Evolutionary conservation across 1,139 yeast species (phyloP).

Genomic region (Yamadazyma spencermartinsiae): DNA sequence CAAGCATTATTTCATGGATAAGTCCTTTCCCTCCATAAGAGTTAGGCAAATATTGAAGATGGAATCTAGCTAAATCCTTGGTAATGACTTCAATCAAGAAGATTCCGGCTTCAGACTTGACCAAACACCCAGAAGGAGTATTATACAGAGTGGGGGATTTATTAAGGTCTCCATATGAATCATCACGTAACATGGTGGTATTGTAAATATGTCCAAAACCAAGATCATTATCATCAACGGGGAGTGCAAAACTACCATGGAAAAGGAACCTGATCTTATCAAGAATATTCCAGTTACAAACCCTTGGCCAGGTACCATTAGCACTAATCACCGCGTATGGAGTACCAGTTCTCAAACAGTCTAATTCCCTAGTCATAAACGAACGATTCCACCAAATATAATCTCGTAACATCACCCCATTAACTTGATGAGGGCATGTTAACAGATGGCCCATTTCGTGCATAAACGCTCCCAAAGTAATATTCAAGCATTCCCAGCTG

Average conservation of each 20-base stretch:
- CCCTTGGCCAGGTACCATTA: conserved; percentile 53
- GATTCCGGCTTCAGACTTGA: conserved; percentile 64
- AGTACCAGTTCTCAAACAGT: conserved; percentile 52
- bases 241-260: conserved; percentile 78
- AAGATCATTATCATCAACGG: conserved; percentile 47
- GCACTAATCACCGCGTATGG: conserved; percentile 44
- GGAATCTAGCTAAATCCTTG: conserved; percentile 66
- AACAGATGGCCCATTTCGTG: conserved; percentile 91
- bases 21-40: conserved; percentile 62
- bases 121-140: conserved; percentile 40
- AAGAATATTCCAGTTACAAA: conserved; percentile 82
- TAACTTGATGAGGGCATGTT: conserved; percentile 90
- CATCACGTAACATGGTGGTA: conserved; percentile 26
- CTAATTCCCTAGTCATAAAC: conserved; percentile 71
- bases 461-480: conserved; percentile 91
- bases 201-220: conserved; percentile 28
- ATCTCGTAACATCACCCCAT: conserved; percentile 89
- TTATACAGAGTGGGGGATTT: conserved; percentile 28
- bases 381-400: conserved; percentile 79
- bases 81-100: conserved; percentile 66
- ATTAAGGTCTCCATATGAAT: conserved; percentile 17
- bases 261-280: conserved; percentile 75
- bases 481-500: conserved; percentile 84
- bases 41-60: conserved; percentile 58
- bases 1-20: conserved; percentile 49